phyloP scores from a whole-genome alignment of 345 rosid species.

The Noccaea caerulescens region DNA sequence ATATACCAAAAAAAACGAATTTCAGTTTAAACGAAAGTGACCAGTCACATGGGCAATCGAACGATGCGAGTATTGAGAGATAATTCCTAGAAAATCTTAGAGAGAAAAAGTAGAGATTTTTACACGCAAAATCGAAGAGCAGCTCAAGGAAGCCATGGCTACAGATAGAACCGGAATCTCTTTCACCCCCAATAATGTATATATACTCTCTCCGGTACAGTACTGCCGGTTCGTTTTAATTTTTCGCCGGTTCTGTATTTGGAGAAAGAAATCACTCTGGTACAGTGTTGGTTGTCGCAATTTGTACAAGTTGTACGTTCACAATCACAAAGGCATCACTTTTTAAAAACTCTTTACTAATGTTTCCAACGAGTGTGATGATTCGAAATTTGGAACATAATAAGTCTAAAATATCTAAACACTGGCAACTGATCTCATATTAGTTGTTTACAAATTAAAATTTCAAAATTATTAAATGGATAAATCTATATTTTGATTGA shows the following conservation, averaged over 20 bases:
- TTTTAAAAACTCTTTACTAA: no score
- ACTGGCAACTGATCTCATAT: no score
- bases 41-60: neutral
- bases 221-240: slow-evolving; percentile 6
- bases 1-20: slow-evolving; percentile 5
- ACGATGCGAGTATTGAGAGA: neutral
- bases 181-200: neutral
- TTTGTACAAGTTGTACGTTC: no score
- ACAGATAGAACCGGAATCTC: slow-evolving; percentile 28
- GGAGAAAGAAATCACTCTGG: neutral
- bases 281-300: no score
- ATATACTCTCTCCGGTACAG: neutral
- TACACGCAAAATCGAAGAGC: slow-evolving; percentile 44
- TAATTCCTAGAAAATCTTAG: neutral
- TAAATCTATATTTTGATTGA: no score
- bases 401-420: no score
- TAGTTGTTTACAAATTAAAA: no score
- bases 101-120: neutral
- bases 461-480: no score
- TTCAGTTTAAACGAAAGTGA: neutral
- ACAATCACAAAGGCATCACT: no score
- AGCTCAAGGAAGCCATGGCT: slow-evolving; percentile 45
- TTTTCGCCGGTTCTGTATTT: neutral
- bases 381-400: no score
- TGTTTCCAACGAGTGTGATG: no score